Evolutionary conservation across 2,329 filamentous ascomycete genomes (phyloP).

Genomic region (Pseudomassariella vexata): DNA sequence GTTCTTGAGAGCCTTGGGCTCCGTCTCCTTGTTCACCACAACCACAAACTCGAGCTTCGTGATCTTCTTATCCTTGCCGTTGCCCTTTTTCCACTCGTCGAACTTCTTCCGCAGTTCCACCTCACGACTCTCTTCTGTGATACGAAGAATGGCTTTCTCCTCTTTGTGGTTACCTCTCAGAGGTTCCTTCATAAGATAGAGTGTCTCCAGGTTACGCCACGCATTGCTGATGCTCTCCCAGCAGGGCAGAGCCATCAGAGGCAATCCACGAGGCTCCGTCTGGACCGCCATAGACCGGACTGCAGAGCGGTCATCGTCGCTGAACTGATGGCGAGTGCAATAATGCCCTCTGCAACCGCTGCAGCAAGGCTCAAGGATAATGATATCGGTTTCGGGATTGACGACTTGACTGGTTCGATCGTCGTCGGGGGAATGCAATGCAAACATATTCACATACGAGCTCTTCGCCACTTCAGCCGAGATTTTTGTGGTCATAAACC

Average conservation of each 20-base stretch:
- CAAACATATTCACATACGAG: conserved; percentile 19
- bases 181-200: conserved; percentile 21
- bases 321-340: conserved; percentile 22
- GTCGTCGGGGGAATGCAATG: conserved; percentile 3
- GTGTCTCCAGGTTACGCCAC: conserved; percentile 22
- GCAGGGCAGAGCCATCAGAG: conserved; percentile 12
- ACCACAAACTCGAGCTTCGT: conserved; percentile 20
- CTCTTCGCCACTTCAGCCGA: conserved; percentile 15
- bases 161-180: conserved; percentile 15
- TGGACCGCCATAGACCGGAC: conserved; percentile 21
- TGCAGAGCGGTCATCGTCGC: conserved; percentile 15
- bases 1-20: conserved; percentile 6
- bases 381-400: conserved; percentile 18
- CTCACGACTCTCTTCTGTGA: conserved; percentile 15
- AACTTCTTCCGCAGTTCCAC: conserved; percentile 15
- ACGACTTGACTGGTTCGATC: conserved; percentile 13
- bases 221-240: conserved; percentile 20
- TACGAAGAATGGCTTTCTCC: conserved; percentile 22
- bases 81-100: conserved; percentile 22
- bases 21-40: conserved; percentile 15
- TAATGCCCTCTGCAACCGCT: conserved; percentile 19
- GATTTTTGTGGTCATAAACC: conserved; percentile 17
- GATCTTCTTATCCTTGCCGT: conserved; percentile 12
- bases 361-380: conserved; percentile 24
- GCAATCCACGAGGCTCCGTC: conserved; percentile 17